These are phyloP conservation scores for Lolium perenne DNA, from an alignment of 176 grass and related monocot species.

Conservation along the genomic window DNA sequence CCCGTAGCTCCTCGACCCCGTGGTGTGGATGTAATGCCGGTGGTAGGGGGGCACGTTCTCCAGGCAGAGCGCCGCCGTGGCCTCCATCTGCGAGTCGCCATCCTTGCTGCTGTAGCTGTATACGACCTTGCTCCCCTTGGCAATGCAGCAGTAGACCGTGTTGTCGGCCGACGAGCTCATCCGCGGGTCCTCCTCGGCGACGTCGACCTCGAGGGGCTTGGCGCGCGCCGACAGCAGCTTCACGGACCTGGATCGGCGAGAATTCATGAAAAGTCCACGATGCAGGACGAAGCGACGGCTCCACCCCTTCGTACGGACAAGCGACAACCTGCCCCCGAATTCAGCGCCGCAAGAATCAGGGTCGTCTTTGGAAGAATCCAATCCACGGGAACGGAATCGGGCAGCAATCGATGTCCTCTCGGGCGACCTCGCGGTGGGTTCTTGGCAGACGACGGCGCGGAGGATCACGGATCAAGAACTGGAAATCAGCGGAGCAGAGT, in stretches of 20 bases:
- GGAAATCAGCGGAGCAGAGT: conserved; percentile 6
- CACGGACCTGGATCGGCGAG: conserved; percentile 76
- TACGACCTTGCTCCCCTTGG: conserved; percentile 62
- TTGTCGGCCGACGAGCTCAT: conserved; percentile 78
- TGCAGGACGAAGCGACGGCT: conserved; percentile 7
- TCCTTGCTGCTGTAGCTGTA: conserved; percentile 74
- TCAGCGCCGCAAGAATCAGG: not conserved
- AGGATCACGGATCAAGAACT: conserved; percentile 40
- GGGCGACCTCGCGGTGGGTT: not conserved
- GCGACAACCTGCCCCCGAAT: not conserved
- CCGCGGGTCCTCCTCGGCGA: conserved; percentile 52
- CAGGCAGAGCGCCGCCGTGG: conserved; percentile 63
- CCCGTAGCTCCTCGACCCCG: conserved; percentile 61
- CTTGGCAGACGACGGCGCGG: not conserved
- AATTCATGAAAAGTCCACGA: conserved; percentile 68
- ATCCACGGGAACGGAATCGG: not conserved
- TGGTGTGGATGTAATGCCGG: conserved; percentile 74
- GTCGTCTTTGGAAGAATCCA: not conserved
- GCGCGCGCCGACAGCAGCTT: conserved; percentile 68
- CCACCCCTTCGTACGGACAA: not conserved
- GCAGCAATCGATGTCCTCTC: not conserved
- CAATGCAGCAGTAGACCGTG: conserved; percentile 92
- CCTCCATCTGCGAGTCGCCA: conserved; percentile 54
- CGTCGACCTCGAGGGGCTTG: conserved; percentile 67
- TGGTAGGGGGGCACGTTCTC: conserved; percentile 63